phyloP scores from a whole-genome alignment of 148 eudicot genomes.

The Rhododendron williamsianum region DNA sequence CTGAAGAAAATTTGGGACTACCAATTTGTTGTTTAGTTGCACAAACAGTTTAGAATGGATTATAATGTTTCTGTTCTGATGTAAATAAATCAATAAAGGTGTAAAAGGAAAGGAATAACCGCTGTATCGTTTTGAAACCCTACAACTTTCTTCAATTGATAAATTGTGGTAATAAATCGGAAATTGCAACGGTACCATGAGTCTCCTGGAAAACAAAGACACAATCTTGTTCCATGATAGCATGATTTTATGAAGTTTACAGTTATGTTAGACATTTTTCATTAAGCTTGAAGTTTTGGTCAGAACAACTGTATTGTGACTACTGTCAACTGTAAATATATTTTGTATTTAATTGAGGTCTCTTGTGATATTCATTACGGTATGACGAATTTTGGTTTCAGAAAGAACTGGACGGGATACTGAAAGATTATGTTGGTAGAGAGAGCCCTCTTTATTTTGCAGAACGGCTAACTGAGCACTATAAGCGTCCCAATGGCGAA shows the following conservation, averaged over 20 bases:
- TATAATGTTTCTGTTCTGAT: not conserved
- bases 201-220: not conserved
- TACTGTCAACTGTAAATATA: not conserved
- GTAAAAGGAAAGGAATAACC: not conserved
- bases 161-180: not conserved
- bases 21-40: not conserved
- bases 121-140: not conserved
- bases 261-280: not conserved
- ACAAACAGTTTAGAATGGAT: not conserved
- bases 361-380: not conserved
- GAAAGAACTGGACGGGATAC: conserved; percentile 67
- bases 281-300: not conserved
- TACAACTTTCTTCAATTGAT: not conserved
- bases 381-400: conserved; percentile 29
- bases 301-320: not conserved
- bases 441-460: conserved; percentile 94
- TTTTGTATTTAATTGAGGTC: not conserved
- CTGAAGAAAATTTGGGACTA: not conserved
- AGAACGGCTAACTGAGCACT: conserved; percentile 86
- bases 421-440: conserved; percentile 93
- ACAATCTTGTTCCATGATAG: not conserved
- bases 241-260: not conserved
- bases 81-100: not conserved
- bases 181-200: not conserved
- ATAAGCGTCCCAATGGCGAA: conserved; percentile 64